Evolutionary conservation across 2,329 filamentous ascomycete genomes (phyloP).

Genomic region (Bisporella sp.): DNA sequence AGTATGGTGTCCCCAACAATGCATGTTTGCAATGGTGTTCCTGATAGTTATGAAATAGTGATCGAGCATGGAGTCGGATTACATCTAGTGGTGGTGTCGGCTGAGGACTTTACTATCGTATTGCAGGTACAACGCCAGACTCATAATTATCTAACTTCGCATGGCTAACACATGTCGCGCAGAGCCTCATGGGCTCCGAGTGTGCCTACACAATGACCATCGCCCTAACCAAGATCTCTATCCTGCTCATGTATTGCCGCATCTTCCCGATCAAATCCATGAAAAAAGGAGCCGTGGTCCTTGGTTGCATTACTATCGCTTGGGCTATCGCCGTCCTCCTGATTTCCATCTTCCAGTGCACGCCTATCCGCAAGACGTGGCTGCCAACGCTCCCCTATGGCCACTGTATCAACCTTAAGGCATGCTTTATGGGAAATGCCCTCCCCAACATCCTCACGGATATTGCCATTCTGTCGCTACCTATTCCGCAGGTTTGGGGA

Average conservation of each 20-base stretch:
- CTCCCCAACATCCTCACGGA: slow-evolving; percentile 36
- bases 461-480: slow-evolving; percentile 29
- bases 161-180: no score
- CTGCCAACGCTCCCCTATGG: slow-evolving; percentile 25
- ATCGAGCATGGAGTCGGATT: no score
- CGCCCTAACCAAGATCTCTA: slow-evolving; percentile 14
- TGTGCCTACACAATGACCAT: no score
- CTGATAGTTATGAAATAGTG: no score
- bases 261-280: slow-evolving; percentile 23
- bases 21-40: no score
- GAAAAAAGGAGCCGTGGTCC: slow-evolving; percentile 15
- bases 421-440: slow-evolving; percentile 36
- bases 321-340: slow-evolving; percentile 27
- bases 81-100: no score
- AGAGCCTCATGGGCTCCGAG: no score
- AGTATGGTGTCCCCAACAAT: no score
- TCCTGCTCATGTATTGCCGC: slow-evolving; percentile 4
- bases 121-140: no score
- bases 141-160: no score
- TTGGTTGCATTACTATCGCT: slow-evolving; percentile 20
- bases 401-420: slow-evolving; percentile 33
- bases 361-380: slow-evolving; percentile 32
- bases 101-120: no score
- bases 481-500: slow-evolving; percentile 26
- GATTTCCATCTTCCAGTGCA: slow-evolving; percentile 34